Conservation (phyloP, 495 filamentous ascomycete species). For the Trypethelium eluteriae region DNA sequence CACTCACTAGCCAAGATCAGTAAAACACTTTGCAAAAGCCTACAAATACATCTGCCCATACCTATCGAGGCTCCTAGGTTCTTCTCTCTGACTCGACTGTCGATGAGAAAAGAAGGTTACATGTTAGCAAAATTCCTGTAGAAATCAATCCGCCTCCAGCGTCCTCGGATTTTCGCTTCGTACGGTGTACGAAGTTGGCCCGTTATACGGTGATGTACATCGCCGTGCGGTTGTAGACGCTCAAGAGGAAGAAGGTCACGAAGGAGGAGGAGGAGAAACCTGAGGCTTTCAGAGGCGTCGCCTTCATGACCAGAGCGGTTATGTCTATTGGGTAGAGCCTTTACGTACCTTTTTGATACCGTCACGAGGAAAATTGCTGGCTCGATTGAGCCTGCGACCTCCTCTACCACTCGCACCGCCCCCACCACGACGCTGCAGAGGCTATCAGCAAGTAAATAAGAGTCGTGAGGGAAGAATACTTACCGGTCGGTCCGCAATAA, state of each 20-base stretch:
- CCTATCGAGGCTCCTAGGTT: neutral
- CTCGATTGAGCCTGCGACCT: neutral
- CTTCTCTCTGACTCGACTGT: conserved; percentile 2
- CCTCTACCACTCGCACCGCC: neutral
- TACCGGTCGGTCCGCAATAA: conserved; percentile 7
- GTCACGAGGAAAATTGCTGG: neutral
- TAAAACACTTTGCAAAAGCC: conserved; percentile 15
- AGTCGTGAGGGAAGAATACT: neutral
- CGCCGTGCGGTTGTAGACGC: neutral
- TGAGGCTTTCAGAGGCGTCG: neutral
- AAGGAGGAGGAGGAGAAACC: conserved; percentile 8
- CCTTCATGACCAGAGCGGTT: neutral
- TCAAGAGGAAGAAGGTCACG: conserved; percentile 5
- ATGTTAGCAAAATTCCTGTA: conserved; percentile 6
- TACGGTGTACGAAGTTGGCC: neutral
- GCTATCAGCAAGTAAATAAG: neutral
- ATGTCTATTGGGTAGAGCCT: neutral
- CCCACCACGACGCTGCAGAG: neutral
- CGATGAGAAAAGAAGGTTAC: neutral
- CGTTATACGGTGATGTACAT: neutral
- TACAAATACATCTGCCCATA: neutral
- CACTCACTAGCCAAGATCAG: conserved; percentile 57
- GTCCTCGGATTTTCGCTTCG: neutral
- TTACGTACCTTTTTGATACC: conserved; percentile 2
- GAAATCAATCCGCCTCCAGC: conserved; percentile 1